Percentiles rank a stretch among this genome's conserved stretches.
These are phyloP conservation scores for Penicillium longicatenatum DNA, from an alignment of 495 filamentous ascomycete species.

Conservation along the genomic window DNA sequence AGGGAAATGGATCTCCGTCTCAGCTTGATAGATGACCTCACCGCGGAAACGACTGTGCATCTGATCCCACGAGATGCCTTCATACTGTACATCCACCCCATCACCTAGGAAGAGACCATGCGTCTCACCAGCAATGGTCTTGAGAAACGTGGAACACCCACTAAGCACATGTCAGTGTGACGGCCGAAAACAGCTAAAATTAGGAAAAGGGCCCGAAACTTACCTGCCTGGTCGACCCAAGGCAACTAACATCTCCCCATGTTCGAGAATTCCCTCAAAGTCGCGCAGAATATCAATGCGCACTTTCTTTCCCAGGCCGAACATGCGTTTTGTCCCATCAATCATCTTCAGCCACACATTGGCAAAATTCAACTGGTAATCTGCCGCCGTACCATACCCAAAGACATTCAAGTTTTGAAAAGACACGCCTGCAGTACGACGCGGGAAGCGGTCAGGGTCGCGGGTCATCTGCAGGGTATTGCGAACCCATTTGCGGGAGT, in stretches of 20 bases:
- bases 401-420: conserved; percentile 68
- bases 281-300: conserved; percentile 75
- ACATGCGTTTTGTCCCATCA: conserved; percentile 44
- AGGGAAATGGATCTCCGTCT: conserved; percentile 80
- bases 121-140: conserved; percentile 77
- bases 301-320: conserved; percentile 53
- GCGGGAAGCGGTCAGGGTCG: conserved; percentile 47
- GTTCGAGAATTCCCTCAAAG: conserved; percentile 75
- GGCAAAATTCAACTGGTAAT: conserved; percentile 73
- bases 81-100: conserved; percentile 71
- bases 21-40: conserved; percentile 80
- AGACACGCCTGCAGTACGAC: conserved; percentile 45
- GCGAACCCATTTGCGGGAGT: conserved; percentile 49
- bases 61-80: conserved; percentile 53
- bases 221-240: conserved; percentile 70
- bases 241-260: conserved; percentile 80
- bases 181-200: neutral
- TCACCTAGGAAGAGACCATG: conserved; percentile 69
- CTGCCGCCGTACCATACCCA: conserved; percentile 70
- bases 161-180: conserved; percentile 28
- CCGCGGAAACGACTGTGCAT: conserved; percentile 73
- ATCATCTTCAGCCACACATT: conserved; percentile 62
- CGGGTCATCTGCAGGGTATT: conserved; percentile 43
- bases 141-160: conserved; percentile 79
- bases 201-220: conserved; percentile 15